Conservation (phyloP, 495 filamentous ascomycete species). For the Neurospora sp. region DNA sequence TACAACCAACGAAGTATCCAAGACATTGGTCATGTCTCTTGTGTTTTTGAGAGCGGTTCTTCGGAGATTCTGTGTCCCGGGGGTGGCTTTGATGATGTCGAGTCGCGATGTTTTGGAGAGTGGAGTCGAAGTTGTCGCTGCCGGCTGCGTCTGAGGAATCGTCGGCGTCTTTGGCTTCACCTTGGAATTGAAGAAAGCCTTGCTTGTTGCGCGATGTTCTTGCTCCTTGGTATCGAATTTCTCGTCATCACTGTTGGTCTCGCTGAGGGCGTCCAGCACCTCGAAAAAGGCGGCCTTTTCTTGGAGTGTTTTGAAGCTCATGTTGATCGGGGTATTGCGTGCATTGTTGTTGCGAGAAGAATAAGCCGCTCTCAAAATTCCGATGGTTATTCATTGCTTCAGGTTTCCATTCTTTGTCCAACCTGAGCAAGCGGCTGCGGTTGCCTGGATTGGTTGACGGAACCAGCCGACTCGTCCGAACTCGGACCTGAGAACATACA, state of each 20-base stretch:
- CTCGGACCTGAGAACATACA: background rate
- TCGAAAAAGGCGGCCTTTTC: slow-evolving; percentile 22
- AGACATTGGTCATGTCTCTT: background rate
- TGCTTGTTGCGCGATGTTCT: slow-evolving; percentile 10
- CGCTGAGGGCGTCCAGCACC: slow-evolving; percentile 13
- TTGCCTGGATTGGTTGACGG: background rate
- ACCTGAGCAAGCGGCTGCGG: background rate
- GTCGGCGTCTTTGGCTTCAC: background rate
- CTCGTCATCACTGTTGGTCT: slow-evolving; percentile 12
- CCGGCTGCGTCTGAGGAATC: background rate
- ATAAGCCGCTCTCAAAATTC: background rate
- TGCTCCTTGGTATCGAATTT: slow-evolving; percentile 12
- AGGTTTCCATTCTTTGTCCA: background rate
- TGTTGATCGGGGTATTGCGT: background rate
- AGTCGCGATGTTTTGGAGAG: background rate
- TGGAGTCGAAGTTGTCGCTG: slow-evolving; percentile 8
- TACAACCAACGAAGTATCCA: slow-evolving; percentile 4
- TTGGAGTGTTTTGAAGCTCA: slow-evolving; percentile 9
- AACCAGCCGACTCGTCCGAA: background rate
- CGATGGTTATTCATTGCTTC: background rate
- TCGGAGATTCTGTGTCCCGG: background rate
- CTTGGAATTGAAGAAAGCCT: slow-evolving; percentile 12
- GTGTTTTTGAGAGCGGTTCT: background rate
- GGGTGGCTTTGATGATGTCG: slow-evolving; percentile 15
- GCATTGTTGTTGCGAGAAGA: background rate